Base-by-base conservation (phyloP, 2,329 filamentous ascomycete genomes). In the Botryotinia convoluta region DNA sequence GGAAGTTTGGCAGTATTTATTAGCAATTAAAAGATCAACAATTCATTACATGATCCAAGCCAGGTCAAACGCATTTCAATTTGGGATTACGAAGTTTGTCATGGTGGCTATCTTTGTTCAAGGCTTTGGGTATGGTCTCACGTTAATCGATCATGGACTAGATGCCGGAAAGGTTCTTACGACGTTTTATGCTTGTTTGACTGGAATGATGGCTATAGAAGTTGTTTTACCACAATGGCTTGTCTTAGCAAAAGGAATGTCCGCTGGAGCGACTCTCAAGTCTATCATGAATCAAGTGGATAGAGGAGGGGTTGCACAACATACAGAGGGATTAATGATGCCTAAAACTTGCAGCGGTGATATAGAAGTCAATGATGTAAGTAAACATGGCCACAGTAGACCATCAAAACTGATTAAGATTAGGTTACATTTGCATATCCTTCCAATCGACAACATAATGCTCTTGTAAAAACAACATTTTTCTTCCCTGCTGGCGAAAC, bases 401-500 rank as follows among this genome's bases (percentile, higher is more conserved):
- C 64, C n/a, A 6, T 35, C 57, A 71, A 63, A 65, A 18, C 57
- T 76, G 70, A 75, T 10, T 69, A 64, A 73, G 77, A 80, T 73
- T 78, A 95, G 92, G 86, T 96, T n/a, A 90, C 87, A 61, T 97
- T 97, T 79, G 86, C 91, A 1, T 98, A 98, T 79, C 93, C 94
- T 1, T 89, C 90, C 0, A 91, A 92, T 64, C 88, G 88, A 0
- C 82, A 87, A 1, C 86, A 87, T 29, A 80, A 82, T 0, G 90
- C 91, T 2, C 84, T 98, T 16, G 82, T 87, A 1, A 83, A 87
- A 10, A 87, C 88, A 0, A 90, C 86, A 0, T 87, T 98, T 74
- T 87, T 86, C 76, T 95, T 98, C 73, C 88, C 90, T 0, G 86
- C 91, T 0, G 91, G 92, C 0, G 86, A 92, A 75, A 89, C 91